A percentile compares a stretch with the other conserved stretches of the same genome.
Conservation (phyloP, 2,329 filamentous ascomycete species). For the Cryoendolithus antarcticus region DNA sequence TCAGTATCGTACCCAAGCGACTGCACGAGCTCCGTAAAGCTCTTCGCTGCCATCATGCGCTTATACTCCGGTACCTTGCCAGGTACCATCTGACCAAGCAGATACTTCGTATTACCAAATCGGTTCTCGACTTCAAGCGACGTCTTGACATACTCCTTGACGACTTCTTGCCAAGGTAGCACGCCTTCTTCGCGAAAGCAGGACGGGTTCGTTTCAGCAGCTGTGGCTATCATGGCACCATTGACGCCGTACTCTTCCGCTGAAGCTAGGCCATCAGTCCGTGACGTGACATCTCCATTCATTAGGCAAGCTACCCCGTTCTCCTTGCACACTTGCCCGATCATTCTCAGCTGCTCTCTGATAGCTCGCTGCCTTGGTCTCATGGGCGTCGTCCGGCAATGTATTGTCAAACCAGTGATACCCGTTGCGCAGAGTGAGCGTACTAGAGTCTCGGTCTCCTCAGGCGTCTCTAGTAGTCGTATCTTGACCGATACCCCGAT, state of each 20-base stretch:
- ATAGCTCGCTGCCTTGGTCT: constrained; percentile 79
- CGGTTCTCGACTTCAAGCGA: constrained; percentile 71
- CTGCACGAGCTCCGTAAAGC: constrained; percentile 57
- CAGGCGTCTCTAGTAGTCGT: constrained; percentile 64
- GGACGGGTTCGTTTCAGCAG: constrained; percentile 82
- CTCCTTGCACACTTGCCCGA: constrained; percentile 66
- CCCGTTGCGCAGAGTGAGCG: constrained; percentile 69
- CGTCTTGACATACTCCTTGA: constrained; percentile 59
- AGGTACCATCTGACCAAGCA: constrained; percentile 73
- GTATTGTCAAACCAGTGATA: constrained; percentile 82
- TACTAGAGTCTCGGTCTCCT: constrained; percentile 66
- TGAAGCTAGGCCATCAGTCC: constrained; percentile 59
- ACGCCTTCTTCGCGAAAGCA: constrained; percentile 64
- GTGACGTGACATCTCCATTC: constrained; percentile 79
- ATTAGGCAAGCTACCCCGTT: constrained; percentile 85
- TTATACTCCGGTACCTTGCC: constrained; percentile 58
- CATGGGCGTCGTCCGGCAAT: constrained; percentile 96
- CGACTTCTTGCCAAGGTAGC: constrained; percentile 64
- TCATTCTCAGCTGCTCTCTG: constrained; percentile 72
- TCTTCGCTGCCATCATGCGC: constrained; percentile 52
- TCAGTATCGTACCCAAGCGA: constrained; percentile 45
- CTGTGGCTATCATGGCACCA: constrained; percentile 92
- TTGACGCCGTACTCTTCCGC: constrained; percentile 74
- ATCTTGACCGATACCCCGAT: constrained; percentile 98
- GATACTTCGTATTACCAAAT: constrained; percentile 86